Evolutionary conservation across 352 stramenopile genomes (phyloP).

Genomic region (Globisporangium yorkense): DNA sequence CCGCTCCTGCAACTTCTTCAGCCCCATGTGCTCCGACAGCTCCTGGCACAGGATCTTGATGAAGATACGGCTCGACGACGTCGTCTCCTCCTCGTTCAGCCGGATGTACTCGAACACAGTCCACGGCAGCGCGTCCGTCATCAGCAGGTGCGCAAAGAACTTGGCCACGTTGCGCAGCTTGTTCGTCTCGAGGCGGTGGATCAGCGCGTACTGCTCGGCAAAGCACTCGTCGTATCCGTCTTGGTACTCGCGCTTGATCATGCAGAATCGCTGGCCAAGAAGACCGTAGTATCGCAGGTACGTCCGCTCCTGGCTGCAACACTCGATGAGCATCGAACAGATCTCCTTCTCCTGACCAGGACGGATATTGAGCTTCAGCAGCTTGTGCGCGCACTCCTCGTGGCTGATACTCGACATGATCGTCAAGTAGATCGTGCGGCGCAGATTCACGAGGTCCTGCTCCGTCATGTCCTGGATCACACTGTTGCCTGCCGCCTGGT

Average conservation of each 20-base stretch:
- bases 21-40: constrained; percentile 95
- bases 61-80: constrained; percentile 98
- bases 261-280: constrained; percentile 95
- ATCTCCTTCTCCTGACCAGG: constrained; percentile 96
- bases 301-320: constrained; percentile 97
- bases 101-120: constrained; percentile 95
- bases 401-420: constrained; percentile 99
- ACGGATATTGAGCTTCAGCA: constrained; percentile 97
- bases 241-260: constrained; percentile 95
- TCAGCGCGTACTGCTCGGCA: constrained; percentile 92
- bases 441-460: constrained; percentile 96
- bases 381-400: constrained; percentile 99
- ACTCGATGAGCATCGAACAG: constrained; percentile 99
- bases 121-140: constrained; percentile 97
- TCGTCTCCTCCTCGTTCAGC: constrained; percentile 98
- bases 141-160: constrained; percentile 97
- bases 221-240: constrained; percentile 95
- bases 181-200: constrained; percentile 98
- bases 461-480: constrained; percentile 97
- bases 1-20: constrained; percentile 93
- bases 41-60: constrained; percentile 99
- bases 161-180: constrained; percentile 99
- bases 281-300: constrained; percentile 97
- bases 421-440: constrained; percentile 98
- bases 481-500: constrained; percentile 10